These are phyloP conservation scores for Globisporangium carolinianum DNA, from an alignment of 352 stramenopile genomes.

Conservation along the genomic window DNA sequence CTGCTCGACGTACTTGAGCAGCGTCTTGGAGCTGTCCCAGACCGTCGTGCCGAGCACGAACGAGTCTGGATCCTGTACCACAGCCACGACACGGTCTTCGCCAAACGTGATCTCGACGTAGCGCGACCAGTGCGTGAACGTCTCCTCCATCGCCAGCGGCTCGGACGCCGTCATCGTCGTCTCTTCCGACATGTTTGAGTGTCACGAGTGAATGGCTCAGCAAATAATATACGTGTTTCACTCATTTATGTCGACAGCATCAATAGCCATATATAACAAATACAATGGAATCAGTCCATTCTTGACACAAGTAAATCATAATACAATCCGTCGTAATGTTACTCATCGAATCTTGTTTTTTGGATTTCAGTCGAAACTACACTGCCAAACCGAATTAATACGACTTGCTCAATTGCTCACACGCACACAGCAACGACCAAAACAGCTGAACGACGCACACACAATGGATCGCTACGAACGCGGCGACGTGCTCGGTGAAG, in stretches of 20 bases:
- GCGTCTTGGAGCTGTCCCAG: conserved; percentile 82
- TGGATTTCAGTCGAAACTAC: not conserved
- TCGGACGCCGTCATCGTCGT: conserved; percentile 44
- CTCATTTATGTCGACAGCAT: not conserved
- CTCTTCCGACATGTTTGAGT: conserved; percentile 37
- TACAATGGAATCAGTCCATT: no score
- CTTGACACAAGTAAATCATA: no score
- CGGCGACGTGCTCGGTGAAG: conserved; percentile 71
- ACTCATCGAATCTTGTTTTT: no score
- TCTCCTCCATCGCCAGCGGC: conserved; percentile 61
- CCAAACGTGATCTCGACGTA: conserved; percentile 54
- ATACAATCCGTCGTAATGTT: no score
- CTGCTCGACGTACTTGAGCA: conserved; percentile 83
- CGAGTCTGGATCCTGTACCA: conserved; percentile 73
- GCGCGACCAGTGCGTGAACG: conserved; percentile 77
- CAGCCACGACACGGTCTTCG: conserved; percentile 33
- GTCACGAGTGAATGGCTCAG: not conserved
- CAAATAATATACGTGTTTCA: not conserved
- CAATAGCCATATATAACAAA: not conserved
- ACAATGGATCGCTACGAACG: conserved; percentile 78
- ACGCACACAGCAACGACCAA: not conserved
- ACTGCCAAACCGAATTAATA: not conserved
- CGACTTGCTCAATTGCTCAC: no score
- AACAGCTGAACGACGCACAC: not conserved
- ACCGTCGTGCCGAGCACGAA: conserved; percentile 79